A percentile compares a stretch with the other conserved stretches of the same genome.
Evolutionary conservation across 805 yeast species (phyloP).

Genomic region (Torulaspora gathmanii): DNA sequence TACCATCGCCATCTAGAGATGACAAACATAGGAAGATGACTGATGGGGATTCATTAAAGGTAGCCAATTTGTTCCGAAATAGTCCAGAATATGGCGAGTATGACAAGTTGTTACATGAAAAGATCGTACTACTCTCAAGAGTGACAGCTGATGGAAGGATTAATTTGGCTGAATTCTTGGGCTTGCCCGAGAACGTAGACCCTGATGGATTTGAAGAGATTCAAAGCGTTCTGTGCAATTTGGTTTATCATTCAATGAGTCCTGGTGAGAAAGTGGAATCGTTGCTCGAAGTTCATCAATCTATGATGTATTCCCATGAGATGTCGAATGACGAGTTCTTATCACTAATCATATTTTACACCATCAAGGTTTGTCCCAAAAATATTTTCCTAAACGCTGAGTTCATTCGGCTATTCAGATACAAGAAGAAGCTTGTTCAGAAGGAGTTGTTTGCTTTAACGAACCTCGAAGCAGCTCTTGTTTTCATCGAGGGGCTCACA

Average conservation of each 20-base stretch:
- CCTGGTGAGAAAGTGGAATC: slow-evolving; percentile 31
- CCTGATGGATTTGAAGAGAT: slow-evolving; percentile 14
- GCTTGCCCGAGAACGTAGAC: slow-evolving; percentile 16
- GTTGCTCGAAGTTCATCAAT: slow-evolving; percentile 27
- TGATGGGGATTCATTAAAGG: slow-evolving; percentile 18
- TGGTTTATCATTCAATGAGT: slow-evolving; percentile 25
- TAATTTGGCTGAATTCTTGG: slow-evolving; percentile 26
- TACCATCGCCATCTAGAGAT: slow-evolving; percentile 20
- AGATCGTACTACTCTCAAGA: slow-evolving; percentile 20
- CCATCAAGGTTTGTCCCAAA: slow-evolving; percentile 24
- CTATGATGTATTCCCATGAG: slow-evolving; percentile 24
- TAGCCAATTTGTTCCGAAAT: slow-evolving; percentile 29
- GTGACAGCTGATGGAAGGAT: slow-evolving; percentile 21
- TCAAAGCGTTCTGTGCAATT: slow-evolving; percentile 15
- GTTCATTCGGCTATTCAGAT: slow-evolving; percentile 33
- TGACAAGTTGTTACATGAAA: slow-evolving; percentile 25
- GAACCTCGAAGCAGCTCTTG: slow-evolving; percentile 34
- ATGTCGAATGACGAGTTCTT: slow-evolving; percentile 34
- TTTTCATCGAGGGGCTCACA: slow-evolving; percentile 33
- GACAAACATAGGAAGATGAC: slow-evolving; percentile 3
- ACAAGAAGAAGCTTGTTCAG: slow-evolving; percentile 32
- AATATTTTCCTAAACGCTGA: slow-evolving; percentile 29
- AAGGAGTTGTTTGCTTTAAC: slow-evolving; percentile 34
- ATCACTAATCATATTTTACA: slow-evolving; percentile 30
- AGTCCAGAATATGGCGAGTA: slow-evolving; percentile 33